Percentiles rank a stretch among this genome's conserved stretches.
Evolutionary conservation across 306 rosid species (phyloP).

Genomic region (Oemleria cerasiformis): DNA sequence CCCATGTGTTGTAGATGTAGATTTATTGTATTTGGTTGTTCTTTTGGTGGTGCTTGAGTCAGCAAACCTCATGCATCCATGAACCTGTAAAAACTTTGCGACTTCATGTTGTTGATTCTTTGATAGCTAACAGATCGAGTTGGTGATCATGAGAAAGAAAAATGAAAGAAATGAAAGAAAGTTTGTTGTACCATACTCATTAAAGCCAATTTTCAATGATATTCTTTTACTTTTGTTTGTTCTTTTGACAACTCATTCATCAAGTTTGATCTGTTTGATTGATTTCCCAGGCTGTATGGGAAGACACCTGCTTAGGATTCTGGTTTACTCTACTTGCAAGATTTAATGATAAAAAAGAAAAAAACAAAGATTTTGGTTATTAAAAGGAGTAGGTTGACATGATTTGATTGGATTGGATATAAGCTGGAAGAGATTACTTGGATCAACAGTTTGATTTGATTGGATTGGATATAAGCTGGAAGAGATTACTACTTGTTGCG

Average conservation of each 20-base stretch:
- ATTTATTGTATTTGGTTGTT: slow-evolving; percentile 23
- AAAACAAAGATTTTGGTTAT: background rate
- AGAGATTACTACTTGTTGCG: too few species aligned
- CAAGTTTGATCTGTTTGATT: background rate
- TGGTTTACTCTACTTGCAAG: background rate
- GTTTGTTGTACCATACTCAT: slow-evolving; percentile 31
- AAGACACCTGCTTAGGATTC: slow-evolving; percentile 10
- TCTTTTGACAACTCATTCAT: background rate
- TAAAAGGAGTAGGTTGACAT: background rate
- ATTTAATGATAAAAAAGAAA: background rate
- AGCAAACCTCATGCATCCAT: slow-evolving; percentile 19
- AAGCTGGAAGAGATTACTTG: slow-evolving; percentile 20
- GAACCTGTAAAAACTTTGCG: slow-evolving; percentile 30
- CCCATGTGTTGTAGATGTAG: slow-evolving; percentile 20
- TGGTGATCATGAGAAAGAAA: slow-evolving; percentile 24
- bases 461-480: too few species aligned
- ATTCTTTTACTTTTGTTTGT: slow-evolving; percentile 6
- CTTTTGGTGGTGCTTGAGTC: slow-evolving; percentile 28
- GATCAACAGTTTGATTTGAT: too few species aligned
- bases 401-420: slow-evolving; percentile 11
- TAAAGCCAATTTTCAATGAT: slow-evolving; percentile 8
- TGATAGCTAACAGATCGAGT: slow-evolving; percentile 21
- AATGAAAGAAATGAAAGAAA: slow-evolving; percentile 18
- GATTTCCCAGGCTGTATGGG: slow-evolving; percentile 19
- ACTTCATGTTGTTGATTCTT: slow-evolving; percentile 33